Evolutionary conservation across 345 rosid genomes (phyloP), one percentile per base, ranked within the genome.

Genomic region (Rhodamnia argentea): DNA sequence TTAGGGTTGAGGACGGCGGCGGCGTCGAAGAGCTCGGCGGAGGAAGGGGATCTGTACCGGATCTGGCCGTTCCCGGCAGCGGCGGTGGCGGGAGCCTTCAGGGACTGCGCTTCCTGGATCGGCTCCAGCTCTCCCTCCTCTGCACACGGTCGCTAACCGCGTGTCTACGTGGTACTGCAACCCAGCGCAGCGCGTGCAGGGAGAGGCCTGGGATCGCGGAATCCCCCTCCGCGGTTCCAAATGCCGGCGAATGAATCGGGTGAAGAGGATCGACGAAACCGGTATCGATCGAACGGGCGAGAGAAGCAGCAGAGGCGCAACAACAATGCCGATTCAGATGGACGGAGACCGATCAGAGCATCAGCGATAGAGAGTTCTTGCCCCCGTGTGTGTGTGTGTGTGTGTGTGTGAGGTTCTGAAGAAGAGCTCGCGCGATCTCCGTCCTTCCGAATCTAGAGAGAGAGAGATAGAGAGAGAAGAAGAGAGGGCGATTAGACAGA

Each of bases 41-140:
- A 90, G 88, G 98, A 92, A 42, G 94, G 97, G 62, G 98, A 88
- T 84, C 98, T 94, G 93, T 94, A 95, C 27, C 99, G 98, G 93
- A 97, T 95, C 95, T 94, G 95, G 87, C 98, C 99, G 95, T 93
- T 94, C 50, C 95, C 62, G 88, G 96, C 58, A 89, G 95, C 57
- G 89, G 95, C 54, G 89, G 95, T 84, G 88, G 94, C 87, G n/a
- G 93, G 85, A 64, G 90, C 87, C 93, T 93, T 94, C 86, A 93
- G 85, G 92, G 98, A 92, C 89, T 87, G 94, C 88, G 91, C 86
- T 86, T 96, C 96, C 94, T 90, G 94, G 82, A 87, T 86, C 86
- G 98, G 91, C 90, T 95, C 98, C 98, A 97, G 98, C 92, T 93
- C 89, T 85, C 85, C 87, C 56, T 57, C 84, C 82, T 91, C 58